phyloP scores from a whole-genome alignment of 2,329 filamentous ascomycete genomes.

The Triangularia verruculosa region DNA sequence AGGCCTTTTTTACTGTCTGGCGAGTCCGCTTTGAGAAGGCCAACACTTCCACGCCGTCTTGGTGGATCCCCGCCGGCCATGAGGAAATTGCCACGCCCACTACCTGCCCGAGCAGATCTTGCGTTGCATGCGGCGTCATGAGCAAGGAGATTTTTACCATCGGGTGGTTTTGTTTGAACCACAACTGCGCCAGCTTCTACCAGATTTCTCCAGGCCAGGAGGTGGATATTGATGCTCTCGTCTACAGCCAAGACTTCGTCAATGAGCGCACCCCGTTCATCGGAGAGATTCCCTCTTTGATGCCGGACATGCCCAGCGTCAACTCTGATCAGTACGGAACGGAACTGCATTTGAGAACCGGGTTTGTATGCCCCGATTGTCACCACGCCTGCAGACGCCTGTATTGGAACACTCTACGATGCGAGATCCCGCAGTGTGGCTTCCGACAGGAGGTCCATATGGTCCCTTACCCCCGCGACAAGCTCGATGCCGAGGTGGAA shows the following conservation, averaged over 20 bases:
- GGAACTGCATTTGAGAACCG: constrained; percentile 53
- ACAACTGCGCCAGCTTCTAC: constrained; percentile 52
- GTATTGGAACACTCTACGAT: constrained; percentile 62
- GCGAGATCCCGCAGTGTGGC: constrained; percentile 44
- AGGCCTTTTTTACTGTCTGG: constrained; percentile 34
- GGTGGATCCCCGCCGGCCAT: constrained; percentile 47
- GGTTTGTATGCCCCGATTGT: constrained; percentile 66
- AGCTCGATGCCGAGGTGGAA: constrained; percentile 25
- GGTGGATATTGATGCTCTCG: constrained; percentile 33
- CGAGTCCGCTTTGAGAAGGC: constrained; percentile 67
- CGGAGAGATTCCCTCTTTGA: constrained; percentile 34
- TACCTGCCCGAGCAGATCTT: constrained; percentile 29
- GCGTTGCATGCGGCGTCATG: constrained; percentile 37
- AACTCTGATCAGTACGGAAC: constrained; percentile 41
- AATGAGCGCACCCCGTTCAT: constrained; percentile 47
- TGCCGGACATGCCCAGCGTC: constrained; percentile 35
- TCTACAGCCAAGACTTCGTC: constrained; percentile 58
- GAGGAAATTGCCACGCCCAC: not conserved
- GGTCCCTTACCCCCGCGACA: constrained; percentile 13
- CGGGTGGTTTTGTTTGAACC: constrained; percentile 33
- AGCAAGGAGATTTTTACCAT: constrained; percentile 39
- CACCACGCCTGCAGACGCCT: constrained; percentile 58
- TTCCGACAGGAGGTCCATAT: constrained; percentile 40
- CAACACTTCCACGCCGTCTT: constrained; percentile 48
- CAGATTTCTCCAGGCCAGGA: constrained; percentile 29